Evolutionary conservation across 805 yeast genomes (phyloP).

Genomic region (Hanseniaspora jakobsenii): DNA sequence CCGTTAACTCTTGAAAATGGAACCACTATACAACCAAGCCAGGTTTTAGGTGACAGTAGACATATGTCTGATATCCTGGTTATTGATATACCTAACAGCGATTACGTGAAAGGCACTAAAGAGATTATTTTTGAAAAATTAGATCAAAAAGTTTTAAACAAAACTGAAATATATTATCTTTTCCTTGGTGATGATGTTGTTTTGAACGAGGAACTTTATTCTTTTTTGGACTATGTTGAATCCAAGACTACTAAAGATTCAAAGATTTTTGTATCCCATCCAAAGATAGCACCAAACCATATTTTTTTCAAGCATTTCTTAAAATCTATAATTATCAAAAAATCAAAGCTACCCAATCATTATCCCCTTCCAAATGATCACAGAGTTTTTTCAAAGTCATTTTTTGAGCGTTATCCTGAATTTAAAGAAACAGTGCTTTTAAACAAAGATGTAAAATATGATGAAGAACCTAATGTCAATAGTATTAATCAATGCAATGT

Average conservation of each 20-base stretch:
- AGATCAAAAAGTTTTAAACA: conserved; percentile 19
- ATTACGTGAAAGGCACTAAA: conserved; percentile 33
- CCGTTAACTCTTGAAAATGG: conserved; percentile 50
- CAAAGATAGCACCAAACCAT: conserved; percentile 47
- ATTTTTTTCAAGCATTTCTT: conserved; percentile 49
- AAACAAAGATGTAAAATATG: not conserved
- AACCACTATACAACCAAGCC: conserved; percentile 45
- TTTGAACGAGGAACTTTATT: conserved; percentile 32
- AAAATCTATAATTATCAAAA: conserved; percentile 42
- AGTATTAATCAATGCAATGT: too few relatives aligned
- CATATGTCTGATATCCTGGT: conserved; percentile 49
- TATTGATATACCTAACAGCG: conserved; percentile 55
- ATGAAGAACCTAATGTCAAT: not conserved
- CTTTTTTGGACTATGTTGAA: conserved; percentile 45
- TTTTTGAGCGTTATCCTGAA: conserved; percentile 25
- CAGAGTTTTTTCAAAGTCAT: conserved; percentile 24
- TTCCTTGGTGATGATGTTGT: conserved; percentile 55
- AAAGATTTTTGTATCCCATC: conserved; percentile 46
- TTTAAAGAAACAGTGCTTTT: not conserved
- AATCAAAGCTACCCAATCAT: conserved; percentile 35
- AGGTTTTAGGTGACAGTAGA: conserved; percentile 58
- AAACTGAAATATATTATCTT: conserved; percentile 53
- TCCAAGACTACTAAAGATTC: conserved; percentile 39
- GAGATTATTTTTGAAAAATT: conserved; percentile 21
- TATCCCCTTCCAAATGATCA: conserved; percentile 32